phyloP scores from a whole-genome alignment of 257 asterid genomes.

The Coffea canephora region DNA sequence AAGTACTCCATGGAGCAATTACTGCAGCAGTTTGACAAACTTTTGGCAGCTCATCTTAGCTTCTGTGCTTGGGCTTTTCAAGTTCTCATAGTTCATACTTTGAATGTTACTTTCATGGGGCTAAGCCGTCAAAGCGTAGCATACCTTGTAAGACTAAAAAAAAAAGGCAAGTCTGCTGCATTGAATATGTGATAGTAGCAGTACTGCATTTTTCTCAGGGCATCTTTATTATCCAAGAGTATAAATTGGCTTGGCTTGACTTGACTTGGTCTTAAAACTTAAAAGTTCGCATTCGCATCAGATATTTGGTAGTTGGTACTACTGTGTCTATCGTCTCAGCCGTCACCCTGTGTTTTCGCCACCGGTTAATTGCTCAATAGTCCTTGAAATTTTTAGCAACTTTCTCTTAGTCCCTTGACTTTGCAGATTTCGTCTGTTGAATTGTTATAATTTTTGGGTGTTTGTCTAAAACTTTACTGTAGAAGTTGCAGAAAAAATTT shows the following conservation, averaged over 20 bases:
- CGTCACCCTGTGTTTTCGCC: background rate
- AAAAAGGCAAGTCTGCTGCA: background rate
- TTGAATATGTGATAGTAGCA: background rate
- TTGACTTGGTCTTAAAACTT: background rate
- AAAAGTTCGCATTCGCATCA: background rate
- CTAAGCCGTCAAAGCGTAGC: background rate
- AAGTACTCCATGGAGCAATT: background rate
- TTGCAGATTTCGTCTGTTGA: no score
- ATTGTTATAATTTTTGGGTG: no score
- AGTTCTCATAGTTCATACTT: background rate
- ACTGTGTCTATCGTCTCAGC: no score
- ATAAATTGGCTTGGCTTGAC: no score
- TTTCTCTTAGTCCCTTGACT: no score
- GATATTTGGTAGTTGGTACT: no score
- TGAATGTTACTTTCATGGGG: background rate
- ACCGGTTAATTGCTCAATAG: no score
- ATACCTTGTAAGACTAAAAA: background rate
- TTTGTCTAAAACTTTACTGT: no score
- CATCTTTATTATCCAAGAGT: no score
- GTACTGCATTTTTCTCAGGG: background rate
- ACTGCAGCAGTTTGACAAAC: slow-evolving; percentile 15
- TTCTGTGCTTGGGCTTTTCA: background rate
- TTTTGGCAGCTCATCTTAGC: slow-evolving; percentile 1
- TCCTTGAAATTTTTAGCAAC: no score
- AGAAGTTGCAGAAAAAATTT: no score